Evolutionary conservation across 2,329 filamentous ascomycete species (phyloP).

Genomic region (Alternaria ventricosa): DNA sequence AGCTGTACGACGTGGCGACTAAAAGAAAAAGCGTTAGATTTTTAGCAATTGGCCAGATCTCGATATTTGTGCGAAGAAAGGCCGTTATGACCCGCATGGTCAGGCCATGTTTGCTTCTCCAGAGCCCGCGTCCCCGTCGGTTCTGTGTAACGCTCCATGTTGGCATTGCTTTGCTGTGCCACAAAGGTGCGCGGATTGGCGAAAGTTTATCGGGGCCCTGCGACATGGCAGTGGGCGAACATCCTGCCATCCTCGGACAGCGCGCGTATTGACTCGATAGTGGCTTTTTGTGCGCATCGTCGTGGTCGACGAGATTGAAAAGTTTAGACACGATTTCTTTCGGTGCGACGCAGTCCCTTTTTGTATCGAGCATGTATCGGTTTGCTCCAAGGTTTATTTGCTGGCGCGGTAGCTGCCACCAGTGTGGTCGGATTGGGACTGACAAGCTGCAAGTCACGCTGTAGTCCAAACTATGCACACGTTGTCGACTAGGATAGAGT

Average conservation of each 20-base stretch:
- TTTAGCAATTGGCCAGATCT: conserved; percentile 8
- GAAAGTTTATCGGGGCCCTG: conserved; percentile 18
- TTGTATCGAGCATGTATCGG: conserved; percentile 1
- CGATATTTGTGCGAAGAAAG: conserved; percentile 12
- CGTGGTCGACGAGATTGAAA: conserved; percentile 9
- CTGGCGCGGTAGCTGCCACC: conserved; percentile 15
- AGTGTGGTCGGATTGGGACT: conserved; percentile 14
- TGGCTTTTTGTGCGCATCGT: conserved; percentile 18
- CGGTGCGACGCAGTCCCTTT: conserved; percentile 14
- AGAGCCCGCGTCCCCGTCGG: conserved; percentile 7
- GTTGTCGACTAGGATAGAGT: conserved; percentile 13
- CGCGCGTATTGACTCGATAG: conserved; percentile 24
- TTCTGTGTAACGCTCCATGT: conserved; percentile 11
- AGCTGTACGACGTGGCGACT: conserved; percentile 2
- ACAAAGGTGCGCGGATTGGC: conserved; percentile 20
- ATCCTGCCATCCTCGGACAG: conserved; percentile 10
- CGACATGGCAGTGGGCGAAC: conserved; percentile 1
- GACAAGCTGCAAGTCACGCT: conserved; percentile 24
- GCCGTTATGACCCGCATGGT: conserved; percentile 14
- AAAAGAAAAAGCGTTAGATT: conserved; percentile 6
- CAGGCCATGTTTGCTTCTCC: conserved; percentile 15
- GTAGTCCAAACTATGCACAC: background rate
- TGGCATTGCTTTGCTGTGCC: conserved; percentile 28
- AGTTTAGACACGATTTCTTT: conserved; percentile 6
- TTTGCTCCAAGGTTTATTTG: conserved; percentile 15